These are phyloP conservation scores for Inosperma sp. DNA, from an alignment of 768 basidiomycete genomes.

Conservation along the genomic window DNA sequence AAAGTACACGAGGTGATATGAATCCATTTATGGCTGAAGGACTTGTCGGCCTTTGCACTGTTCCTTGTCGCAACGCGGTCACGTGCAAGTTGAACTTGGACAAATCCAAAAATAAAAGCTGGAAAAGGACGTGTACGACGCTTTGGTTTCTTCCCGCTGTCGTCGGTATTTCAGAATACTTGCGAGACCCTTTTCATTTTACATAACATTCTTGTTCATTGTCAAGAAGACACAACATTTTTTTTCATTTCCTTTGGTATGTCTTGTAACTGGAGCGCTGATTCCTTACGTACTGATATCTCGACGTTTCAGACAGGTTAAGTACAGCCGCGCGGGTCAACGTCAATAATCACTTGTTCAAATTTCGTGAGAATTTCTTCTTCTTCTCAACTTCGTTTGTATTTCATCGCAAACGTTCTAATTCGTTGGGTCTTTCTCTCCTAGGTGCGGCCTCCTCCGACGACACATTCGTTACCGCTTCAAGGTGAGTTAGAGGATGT, in stretches of 20 bases:
- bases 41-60: conserved; percentile 11
- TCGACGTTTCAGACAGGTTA: no score
- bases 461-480: conserved; percentile 50
- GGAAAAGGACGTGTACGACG: conserved; percentile 24
- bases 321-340: conserved; percentile 26
- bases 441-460: conserved; percentile 73
- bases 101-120: conserved; percentile 45
- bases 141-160: neutral
- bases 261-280: neutral
- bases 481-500: conserved; percentile 39
- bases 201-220: no score
- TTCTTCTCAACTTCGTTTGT: neutral
- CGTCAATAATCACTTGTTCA: conserved; percentile 23
- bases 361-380: conserved; percentile 15
- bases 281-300: conserved; percentile 16
- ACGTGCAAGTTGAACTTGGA: conserved; percentile 52
- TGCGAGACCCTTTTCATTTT: conserved; percentile 16
- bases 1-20: conserved; percentile 14
- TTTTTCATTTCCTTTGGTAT: neutral
- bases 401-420: conserved; percentile 13
- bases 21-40: conserved; percentile 4
- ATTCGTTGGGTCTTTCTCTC: conserved; percentile 11
- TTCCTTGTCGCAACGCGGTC: conserved; percentile 33
- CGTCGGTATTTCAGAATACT: neutral
- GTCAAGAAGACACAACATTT: neutral